Conservation (phyloP, 192 early-diverging fungal species). For the Funneliformis geosporum region DNA sequence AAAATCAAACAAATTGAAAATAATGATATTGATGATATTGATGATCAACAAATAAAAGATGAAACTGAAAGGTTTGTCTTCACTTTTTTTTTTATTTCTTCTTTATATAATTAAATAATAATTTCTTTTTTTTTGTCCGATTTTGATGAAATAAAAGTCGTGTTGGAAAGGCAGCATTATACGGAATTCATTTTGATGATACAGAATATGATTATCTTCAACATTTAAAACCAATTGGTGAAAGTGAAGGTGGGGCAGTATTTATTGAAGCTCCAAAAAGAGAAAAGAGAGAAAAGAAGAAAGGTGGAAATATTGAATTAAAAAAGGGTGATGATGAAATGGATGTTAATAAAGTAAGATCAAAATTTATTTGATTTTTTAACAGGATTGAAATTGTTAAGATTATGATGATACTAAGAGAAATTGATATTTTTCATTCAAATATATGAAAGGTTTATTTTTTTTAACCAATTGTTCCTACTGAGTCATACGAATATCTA, state of each 20-base stretch:
- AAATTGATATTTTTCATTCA: neutral
- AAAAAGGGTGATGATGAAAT: neutral
- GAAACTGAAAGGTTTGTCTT: slow-evolving; percentile 2
- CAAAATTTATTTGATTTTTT: neutral
- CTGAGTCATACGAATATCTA: neutral
- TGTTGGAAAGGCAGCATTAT: slow-evolving; percentile 77
- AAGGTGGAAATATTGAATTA: slow-evolving; percentile 33
- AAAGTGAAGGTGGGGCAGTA: slow-evolving; percentile 68
- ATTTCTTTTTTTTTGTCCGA: neutral
- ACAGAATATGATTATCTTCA: slow-evolving; percentile 92
- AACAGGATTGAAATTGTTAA: neutral
- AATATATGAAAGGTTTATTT: neutral
- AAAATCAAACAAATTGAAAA: neutral
- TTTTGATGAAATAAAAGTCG: slow-evolving; percentile 31
- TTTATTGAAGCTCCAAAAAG: slow-evolving; percentile 69
- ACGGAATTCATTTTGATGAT: slow-evolving; percentile 91
- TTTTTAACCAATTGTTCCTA: slow-evolving; percentile 34
- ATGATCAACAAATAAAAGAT: neutral
- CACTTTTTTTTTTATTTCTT: neutral
- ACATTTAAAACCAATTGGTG: slow-evolving; percentile 86
- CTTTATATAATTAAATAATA: neutral
- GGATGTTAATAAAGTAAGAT: neutral
- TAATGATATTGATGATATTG: neutral
- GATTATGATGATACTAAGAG: neutral
- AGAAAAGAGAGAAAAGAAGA: slow-evolving; percentile 55